Percentiles rank a stretch among this genome's conserved stretches.
phyloP scores from a whole-genome alignment of 148 eudicot genomes.

The Chenopodium suecicum region DNA sequence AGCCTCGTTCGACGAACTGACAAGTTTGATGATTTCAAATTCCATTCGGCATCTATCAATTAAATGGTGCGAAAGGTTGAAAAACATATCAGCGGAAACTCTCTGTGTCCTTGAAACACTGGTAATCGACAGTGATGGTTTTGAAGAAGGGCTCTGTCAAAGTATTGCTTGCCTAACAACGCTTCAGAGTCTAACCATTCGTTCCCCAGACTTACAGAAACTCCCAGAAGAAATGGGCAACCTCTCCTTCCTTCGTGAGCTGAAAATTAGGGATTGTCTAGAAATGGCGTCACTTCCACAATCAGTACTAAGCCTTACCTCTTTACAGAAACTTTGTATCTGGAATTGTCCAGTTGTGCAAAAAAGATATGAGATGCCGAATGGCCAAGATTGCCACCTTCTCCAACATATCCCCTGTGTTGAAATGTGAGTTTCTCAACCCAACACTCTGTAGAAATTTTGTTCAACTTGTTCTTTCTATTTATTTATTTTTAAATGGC shows the following conservation, averaged over 20 bases:
- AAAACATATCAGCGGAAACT: background rate
- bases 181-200: background rate
- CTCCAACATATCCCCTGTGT: background rate
- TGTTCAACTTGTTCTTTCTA: too few species aligned
- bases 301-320: background rate
- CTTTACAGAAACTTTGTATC: background rate
- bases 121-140: background rate
- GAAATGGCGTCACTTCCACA: background rate
- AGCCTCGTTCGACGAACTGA: background rate
- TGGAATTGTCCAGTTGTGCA: background rate
- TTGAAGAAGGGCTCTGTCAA: background rate
- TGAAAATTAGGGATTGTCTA: fast-evolving
- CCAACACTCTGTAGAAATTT: too few species aligned
- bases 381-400: conserved; percentile 9
- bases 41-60: background rate
- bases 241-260: background rate
- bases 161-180: background rate
- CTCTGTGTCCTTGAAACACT: background rate
- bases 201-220: too few species aligned
- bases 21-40: background rate
- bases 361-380: background rate
- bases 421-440: background rate
- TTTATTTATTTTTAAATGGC: too few species aligned
- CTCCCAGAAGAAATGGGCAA: background rate
- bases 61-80: fast-evolving